These are phyloP conservation scores for Gossypium herbaceum DNA, from an alignment of 345 rosid genomes.

Conservation along the genomic window DNA sequence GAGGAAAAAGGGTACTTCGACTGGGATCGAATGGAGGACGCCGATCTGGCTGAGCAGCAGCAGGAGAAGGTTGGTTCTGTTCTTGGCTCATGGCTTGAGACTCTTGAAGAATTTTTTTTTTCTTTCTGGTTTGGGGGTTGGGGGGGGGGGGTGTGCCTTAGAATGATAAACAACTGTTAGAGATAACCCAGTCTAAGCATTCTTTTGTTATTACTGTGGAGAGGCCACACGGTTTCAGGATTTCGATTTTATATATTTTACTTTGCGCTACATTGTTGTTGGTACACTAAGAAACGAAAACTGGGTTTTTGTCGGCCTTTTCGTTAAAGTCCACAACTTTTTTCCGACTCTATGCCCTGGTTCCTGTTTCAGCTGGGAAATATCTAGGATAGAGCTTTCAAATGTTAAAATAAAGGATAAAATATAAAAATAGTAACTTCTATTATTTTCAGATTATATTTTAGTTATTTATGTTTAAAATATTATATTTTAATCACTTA, in stretches of 20 bases:
- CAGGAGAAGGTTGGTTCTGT: constrained; percentile 24
- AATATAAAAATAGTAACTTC: no score
- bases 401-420: no score
- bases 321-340: no score
- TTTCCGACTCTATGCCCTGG: no score
- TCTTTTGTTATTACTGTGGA: background rate
- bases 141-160: background rate
- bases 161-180: background rate
- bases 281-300: background rate
- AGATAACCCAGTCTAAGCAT: background rate
- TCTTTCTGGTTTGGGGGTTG: no score
- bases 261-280: background rate
- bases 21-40: constrained; percentile 61
- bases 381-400: no score
- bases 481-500: no score
- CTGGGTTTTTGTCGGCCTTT: background rate
- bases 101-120: background rate
- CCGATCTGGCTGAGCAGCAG: constrained; percentile 14
- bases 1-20: constrained; percentile 51
- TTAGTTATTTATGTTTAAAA: no score
- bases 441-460: no score
- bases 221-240: background rate
- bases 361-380: no score
- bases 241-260: background rate
- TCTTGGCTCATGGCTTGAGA: constrained; percentile 35